Conservation (phyloP, 1,284 basidiomycete species). For the Hemileia vastatrix region DNA sequence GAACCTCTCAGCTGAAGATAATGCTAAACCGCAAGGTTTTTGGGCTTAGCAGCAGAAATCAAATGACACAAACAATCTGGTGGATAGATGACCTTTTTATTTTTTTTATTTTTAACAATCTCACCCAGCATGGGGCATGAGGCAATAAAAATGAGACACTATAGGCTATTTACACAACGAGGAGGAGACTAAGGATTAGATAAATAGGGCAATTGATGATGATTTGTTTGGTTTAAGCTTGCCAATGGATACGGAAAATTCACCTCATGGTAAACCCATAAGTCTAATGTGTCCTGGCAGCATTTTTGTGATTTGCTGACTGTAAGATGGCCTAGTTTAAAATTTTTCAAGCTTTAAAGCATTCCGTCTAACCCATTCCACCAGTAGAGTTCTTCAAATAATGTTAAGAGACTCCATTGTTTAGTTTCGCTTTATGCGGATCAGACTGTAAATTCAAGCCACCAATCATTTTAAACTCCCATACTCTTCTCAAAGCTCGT, state of each 20-base stretch:
- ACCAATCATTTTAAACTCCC: constrained; percentile 15
- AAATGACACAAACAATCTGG: too few species aligned
- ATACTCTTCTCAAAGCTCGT: constrained; percentile 15
- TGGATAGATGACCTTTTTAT: too few species aligned
- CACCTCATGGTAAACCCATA: background rate
- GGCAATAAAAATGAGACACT: too few species aligned
- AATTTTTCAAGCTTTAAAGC: background rate
- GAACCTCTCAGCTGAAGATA: constrained; percentile 1
- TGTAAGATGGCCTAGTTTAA: background rate
- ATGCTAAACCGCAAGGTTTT: too few species aligned
- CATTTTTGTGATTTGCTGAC: constrained; percentile 17
- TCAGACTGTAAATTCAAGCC: constrained; percentile 14
- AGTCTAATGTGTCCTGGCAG: constrained; percentile 8
- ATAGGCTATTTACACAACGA: too few species aligned
- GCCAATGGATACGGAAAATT: background rate
- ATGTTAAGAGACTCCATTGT: too few species aligned
- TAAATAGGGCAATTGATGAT: constrained; percentile 14
- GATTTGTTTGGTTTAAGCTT: constrained; percentile 5
- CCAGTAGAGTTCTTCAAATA: background rate
- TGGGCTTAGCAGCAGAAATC: too few species aligned
- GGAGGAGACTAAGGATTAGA: too few species aligned
- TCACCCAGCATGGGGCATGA: too few species aligned
- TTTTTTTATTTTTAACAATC: too few species aligned
- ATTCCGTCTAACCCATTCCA: background rate
- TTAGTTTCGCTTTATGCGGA: constrained; percentile 21